Percentiles rank a stretch among this genome's conserved stretches.
phyloP scores from a whole-genome alignment of 345 rosid species.

The Salix brachista region DNA sequence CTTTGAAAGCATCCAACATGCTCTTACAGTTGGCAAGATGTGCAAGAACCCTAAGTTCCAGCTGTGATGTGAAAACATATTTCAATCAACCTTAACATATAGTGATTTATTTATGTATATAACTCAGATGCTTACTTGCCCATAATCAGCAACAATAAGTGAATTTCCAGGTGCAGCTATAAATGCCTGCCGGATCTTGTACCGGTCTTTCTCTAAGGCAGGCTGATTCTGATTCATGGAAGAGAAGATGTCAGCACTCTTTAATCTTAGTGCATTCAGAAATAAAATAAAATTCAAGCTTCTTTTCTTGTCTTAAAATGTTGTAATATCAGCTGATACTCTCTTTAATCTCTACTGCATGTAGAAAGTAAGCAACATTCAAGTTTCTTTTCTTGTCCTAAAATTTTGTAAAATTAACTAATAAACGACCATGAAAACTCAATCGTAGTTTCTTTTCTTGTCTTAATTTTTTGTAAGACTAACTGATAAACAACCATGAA shows the following conservation, averaged over 20 bases:
- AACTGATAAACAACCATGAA: not conserved
- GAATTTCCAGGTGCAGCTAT: conserved; percentile 90
- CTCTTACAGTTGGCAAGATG: conserved; percentile 89
- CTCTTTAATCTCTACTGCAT: not conserved
- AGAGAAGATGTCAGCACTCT: not conserved
- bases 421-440: not conserved
- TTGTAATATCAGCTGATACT: not conserved
- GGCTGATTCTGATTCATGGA: conserved; percentile 74
- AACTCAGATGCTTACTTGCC: conserved; percentile 59
- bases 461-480: not conserved
- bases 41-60: conserved; percentile 96
- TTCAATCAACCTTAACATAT: conserved; percentile 19
- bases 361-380: not conserved
- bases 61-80: conserved; percentile 41
- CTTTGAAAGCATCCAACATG: conserved; percentile 94
- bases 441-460: not conserved
- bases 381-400: not conserved
- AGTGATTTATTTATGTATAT: not conserved
- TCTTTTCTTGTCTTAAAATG: not conserved
- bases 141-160: conserved; percentile 95
- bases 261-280: not conserved
- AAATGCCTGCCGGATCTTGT: conserved; percentile 95
- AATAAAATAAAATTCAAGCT: not conserved
- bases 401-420: not conserved
- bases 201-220: conserved; percentile 96